Evolutionary conservation across 1,139 yeast genomes (phyloP).

Genomic region (Hyphopichia pseudoburtonii): DNA sequence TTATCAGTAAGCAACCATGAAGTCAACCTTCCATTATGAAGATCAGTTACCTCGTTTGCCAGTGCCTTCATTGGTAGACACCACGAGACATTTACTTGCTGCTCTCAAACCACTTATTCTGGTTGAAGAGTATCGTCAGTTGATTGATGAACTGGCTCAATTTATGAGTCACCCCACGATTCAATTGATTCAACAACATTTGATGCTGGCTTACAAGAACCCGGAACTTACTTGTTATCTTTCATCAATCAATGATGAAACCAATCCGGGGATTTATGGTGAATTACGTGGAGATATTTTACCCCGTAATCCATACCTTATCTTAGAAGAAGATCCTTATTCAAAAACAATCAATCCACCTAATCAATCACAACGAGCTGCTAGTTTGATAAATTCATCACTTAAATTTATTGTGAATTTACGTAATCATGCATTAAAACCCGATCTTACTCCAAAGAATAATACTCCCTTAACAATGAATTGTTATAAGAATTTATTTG

Average conservation of each 20-base stretch:
- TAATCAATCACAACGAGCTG: constrained; percentile 64
- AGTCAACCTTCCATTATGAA: constrained; percentile 14
- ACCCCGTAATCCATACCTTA: constrained; percentile 74
- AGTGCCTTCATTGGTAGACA: constrained; percentile 48
- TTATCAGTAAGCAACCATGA: not conserved
- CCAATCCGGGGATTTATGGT: constrained; percentile 64
- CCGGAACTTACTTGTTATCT: constrained; percentile 51
- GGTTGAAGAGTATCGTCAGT: constrained; percentile 38
- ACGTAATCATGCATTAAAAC: constrained; percentile 51
- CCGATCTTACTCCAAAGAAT: constrained; percentile 55
- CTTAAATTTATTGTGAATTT: constrained; percentile 63
- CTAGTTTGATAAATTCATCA: constrained; percentile 63
- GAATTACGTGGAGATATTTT: constrained; percentile 63
- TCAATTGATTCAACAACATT: constrained; percentile 52
- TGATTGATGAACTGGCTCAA: constrained; percentile 41
- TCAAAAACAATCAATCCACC: constrained; percentile 57
- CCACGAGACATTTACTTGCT: constrained; percentile 46
- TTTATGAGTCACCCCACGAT: constrained; percentile 45
- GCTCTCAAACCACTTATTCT: constrained; percentile 53
- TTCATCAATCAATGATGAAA: constrained; percentile 58
- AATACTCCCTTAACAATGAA: constrained; percentile 61
- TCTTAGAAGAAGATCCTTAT: constrained; percentile 72
- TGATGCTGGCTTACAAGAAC: constrained; percentile 42
- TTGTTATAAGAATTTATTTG: constrained; percentile 65
- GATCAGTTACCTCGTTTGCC: constrained; percentile 47